Evolutionary conservation across 805 yeast genomes (phyloP), one percentile per base, ranked within the genome.

Genomic region (Candida anglica): DNA sequence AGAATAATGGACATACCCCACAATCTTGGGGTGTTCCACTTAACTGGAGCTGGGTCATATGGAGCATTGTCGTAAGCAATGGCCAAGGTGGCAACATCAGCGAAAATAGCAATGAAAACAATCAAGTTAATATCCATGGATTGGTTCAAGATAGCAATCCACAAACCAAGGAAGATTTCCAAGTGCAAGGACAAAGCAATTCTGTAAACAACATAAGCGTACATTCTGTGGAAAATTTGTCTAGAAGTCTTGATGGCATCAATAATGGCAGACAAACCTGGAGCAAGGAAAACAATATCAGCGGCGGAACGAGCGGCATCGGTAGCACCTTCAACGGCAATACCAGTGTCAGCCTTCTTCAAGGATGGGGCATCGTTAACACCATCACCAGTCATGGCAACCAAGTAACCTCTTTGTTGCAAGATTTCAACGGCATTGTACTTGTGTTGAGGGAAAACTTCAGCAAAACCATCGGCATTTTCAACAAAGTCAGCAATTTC

Each of bases 361-460:
- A 87, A 79, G 48, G 96, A 87, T 59, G 96, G 96, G 57, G 96
- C 95, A 73, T 87, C 96, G 77, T 87, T 87, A 64, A 87, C 96
- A 86, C 96, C 96, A 66, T 87, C 96, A 84, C 96, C 96, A 76
- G 96, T 87, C 96, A 87, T 87, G 70, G 96, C 96, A 72, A 88
- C 95, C 72, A 87, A 78, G 81, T 84, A 86, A 71, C 96, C 96
- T 79, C 95, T 82, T 66, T 81, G 77, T 77, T 87, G 96, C 69
- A 87, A 78, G 64, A 86, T 86, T 74, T 86, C 95, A 69, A 87
- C 96, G 58, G 89, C 95, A 64, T 82, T 86, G 76, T 85, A 86
- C 75, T 87, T 87, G 77, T 87, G 96, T 77, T 87, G 95, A 53
- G 96, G 96, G 94, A 87, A 87, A 63, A 87, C 96, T 75, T 87